phyloP scores from a whole-genome alignment of 345 rosid species.

The Carallia pectinifolia region DNA sequence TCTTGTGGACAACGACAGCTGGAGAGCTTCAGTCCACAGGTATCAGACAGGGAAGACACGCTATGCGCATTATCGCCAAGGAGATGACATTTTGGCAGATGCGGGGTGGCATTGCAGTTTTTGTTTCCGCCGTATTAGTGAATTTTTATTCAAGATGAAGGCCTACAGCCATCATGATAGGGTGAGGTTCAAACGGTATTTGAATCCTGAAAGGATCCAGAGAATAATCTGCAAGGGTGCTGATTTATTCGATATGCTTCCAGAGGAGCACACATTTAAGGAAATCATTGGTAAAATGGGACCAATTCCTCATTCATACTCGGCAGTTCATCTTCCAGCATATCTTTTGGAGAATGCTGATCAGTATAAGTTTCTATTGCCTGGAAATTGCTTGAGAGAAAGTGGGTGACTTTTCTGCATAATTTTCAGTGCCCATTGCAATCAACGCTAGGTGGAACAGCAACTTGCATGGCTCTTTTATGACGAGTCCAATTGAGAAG shows the following conservation, averaged over 20 bases:
- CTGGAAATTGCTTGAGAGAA: constrained; percentile 57
- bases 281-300: constrained; percentile 76
- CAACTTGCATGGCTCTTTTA: constrained; percentile 19
- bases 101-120: constrained; percentile 88
- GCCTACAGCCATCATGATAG: constrained; percentile 75
- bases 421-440: constrained; percentile 3
- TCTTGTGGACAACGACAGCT: constrained; percentile 65
- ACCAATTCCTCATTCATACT: constrained; percentile 69
- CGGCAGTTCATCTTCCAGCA: constrained; percentile 66
- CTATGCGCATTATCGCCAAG: constrained; percentile 70
- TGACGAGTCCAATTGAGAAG: constrained; percentile 17
- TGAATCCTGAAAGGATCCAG: constrained; percentile 67
- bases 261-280: constrained; percentile 72
- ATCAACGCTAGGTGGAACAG: constrained; percentile 24
- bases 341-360: constrained; percentile 59
- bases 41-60: constrained; percentile 57
- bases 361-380: constrained; percentile 53
- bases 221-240: constrained; percentile 63
- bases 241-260: constrained; percentile 73
- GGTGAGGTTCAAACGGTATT: constrained; percentile 55
- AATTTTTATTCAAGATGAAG: constrained; percentile 73
- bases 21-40: constrained; percentile 87
- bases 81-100: constrained; percentile 62
- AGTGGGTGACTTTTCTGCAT: constrained; percentile 39
- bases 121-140: constrained; percentile 55